Percentiles rank a stretch among this genome's conserved stretches.
Conservation (phyloP, 805 yeast genomes). For the Yamadazyma scolyti region DNA sequence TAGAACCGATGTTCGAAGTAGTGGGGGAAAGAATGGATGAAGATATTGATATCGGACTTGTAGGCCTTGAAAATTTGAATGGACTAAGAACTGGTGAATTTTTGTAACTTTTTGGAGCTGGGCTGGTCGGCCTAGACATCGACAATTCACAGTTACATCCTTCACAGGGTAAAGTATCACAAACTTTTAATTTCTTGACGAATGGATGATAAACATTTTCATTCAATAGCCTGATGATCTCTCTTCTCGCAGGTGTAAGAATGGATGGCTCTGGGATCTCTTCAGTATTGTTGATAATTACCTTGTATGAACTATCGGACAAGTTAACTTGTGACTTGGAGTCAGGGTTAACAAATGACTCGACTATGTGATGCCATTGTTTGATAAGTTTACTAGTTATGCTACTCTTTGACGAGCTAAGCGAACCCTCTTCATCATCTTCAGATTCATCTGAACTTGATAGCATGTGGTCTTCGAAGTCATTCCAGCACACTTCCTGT, state of each 20-base stretch:
- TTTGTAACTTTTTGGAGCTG: conserved; percentile 2
- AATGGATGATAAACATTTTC: conserved; percentile 30
- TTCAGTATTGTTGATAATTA: conserved; percentile 15
- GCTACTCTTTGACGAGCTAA: background rate
- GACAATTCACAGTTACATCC: no score
- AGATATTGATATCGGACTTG: conserved; percentile 6
- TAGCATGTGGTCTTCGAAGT: conserved; percentile 10
- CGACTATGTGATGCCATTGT: conserved; percentile 39
- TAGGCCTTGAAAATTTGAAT: conserved; percentile 4
- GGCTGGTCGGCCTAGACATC: no score
- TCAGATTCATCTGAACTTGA: conserved; percentile 6
- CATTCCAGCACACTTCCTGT: conserved; percentile 19
- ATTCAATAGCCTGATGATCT: conserved; percentile 27
- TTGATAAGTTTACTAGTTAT: conserved; percentile 1
- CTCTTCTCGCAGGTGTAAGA: conserved; percentile 25
- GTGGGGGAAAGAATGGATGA: conserved; percentile 8
- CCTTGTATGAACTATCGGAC: conserved; percentile 33
- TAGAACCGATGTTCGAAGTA: conserved; percentile 1
- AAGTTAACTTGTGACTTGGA: conserved; percentile 49
- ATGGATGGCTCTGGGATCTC: conserved; percentile 24
- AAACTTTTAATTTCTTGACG: conserved; percentile 9
- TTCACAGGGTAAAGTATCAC: no score
- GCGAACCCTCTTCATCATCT: conserved; percentile 4
- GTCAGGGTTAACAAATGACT: conserved; percentile 36
- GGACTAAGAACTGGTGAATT: conserved; percentile 5